Conservation (phyloP, 345 rosid genomes). For the Tarenaya hassleriana region DNA sequence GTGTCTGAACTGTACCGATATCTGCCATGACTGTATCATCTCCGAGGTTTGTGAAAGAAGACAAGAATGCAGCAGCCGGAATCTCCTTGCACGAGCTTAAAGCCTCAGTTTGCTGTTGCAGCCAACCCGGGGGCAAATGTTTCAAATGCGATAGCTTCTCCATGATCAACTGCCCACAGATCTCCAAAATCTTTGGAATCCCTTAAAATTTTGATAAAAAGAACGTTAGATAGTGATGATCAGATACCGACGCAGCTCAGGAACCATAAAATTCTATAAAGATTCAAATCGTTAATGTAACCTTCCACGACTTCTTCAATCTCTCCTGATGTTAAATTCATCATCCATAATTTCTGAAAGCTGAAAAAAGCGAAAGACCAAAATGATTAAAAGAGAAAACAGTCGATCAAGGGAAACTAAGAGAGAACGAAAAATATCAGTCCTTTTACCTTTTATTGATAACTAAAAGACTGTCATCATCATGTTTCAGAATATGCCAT, state of each 20-base stretch:
- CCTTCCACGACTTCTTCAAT: slow-evolving; percentile 64
- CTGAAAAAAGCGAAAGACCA: slow-evolving; percentile 41
- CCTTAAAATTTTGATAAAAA: slow-evolving; percentile 39
- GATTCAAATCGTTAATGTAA: slow-evolving; percentile 24
- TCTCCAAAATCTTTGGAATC: slow-evolving; percentile 43
- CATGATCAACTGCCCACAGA: slow-evolving; percentile 40
- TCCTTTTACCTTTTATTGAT: slow-evolving; percentile 51
- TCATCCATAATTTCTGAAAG: slow-evolving; percentile 67
- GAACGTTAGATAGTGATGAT: slow-evolving; percentile 22
- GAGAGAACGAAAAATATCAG: slow-evolving; percentile 2
- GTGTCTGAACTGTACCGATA: slow-evolving; percentile 46
- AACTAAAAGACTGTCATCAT: slow-evolving; percentile 41
- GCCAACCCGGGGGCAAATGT: slow-evolving; percentile 46
- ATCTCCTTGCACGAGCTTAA: slow-evolving; percentile 29
- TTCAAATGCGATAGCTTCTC: slow-evolving; percentile 61
- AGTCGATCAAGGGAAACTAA: slow-evolving; percentile 4
- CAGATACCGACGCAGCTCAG: not conserved
- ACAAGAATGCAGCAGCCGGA: slow-evolving; percentile 42
- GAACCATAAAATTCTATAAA: slow-evolving; percentile 5
- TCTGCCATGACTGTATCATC: slow-evolving; percentile 52
- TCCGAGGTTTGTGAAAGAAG: slow-evolving; percentile 50
- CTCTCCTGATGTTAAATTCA: slow-evolving; percentile 62
- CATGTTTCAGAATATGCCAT: slow-evolving; percentile 76
- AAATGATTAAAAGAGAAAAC: not conserved
- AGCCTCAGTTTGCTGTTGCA: slow-evolving; percentile 42